Evolutionary conservation across 2,329 filamentous ascomycete genomes (phyloP), one percentile per base, ranked within the genome.

Genomic region (Neofusicoccum cordaticola): DNA sequence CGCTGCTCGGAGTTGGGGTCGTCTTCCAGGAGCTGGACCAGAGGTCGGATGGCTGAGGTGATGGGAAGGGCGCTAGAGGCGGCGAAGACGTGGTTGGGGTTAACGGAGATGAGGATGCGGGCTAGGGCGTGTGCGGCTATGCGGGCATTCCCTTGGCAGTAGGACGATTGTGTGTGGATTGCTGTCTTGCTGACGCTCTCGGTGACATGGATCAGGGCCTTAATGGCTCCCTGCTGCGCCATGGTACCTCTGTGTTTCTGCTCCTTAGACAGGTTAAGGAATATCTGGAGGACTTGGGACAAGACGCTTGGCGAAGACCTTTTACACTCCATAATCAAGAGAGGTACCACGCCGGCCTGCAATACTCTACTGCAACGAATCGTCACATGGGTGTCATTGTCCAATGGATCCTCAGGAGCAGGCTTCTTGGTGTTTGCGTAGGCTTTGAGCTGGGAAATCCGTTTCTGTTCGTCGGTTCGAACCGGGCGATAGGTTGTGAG

Each of bases 161-260:
- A 67, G 72, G 78, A 66, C 8, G 63, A 48, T 50, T 64, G 63
- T 8, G 44, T 60, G n/a, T 64, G 63, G 71, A 74, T 42, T 72
- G 76, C 66, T 84, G 83, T 1, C 35, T 85, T 81, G 1, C 85
- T 82, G 3, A 92, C 82, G n/a, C 82, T 81, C 12, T 84, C 82
- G 84, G 88, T 88, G 63, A 89, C 85, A 13, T 89, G 85, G 31
- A 98, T 84, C 22, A 98, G 84, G 1, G 97, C 85, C 70, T 90
- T 95, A 17, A 97, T 86, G 1, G 91, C 92, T n/a, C 95, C 95
- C 82, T 98, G 93, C 73, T 98, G 95, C 2, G 93, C 91, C 68
- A 99, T 87, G 56, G 86, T 84, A 0, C 92, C 91, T 11, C 95
- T 88, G 64, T 92, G 83, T 63, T 87, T 87, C 44, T 88, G 83